A percentile compares a stretch with the other conserved stretches of the same genome.
Conservation (phyloP, 768 basidiomycete species). For the Asterophora parasitica region DNA sequence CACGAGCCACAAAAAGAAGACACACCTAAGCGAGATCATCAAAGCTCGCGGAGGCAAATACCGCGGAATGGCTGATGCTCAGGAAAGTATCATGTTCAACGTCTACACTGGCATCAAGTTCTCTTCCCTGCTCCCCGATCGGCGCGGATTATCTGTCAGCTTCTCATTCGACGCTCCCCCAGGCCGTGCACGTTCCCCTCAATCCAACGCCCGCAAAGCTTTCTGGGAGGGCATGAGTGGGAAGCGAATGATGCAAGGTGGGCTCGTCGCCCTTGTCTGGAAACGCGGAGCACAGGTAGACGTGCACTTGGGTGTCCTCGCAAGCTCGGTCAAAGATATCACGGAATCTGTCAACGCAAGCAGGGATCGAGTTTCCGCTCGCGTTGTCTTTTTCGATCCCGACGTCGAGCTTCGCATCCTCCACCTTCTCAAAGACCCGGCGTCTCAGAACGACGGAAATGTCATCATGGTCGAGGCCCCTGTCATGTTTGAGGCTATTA, state of each 20-base stretch:
- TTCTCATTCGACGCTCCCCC: slow-evolving; percentile 51
- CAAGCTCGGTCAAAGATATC: slow-evolving; percentile 40
- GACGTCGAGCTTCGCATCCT: slow-evolving; percentile 46
- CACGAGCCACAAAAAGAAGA: slow-evolving; percentile 19
- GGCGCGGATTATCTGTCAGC: slow-evolving; percentile 46
- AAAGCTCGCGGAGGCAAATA: slow-evolving; percentile 57
- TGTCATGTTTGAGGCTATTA: slow-evolving; percentile 62
- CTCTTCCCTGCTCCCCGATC: slow-evolving; percentile 39
- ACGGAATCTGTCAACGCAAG: slow-evolving; percentile 34
- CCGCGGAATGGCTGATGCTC: slow-evolving; percentile 33
- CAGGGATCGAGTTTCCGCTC: slow-evolving; percentile 35
- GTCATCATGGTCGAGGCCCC: slow-evolving; percentile 53
- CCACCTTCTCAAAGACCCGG: slow-evolving; percentile 19
- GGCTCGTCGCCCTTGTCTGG: slow-evolving; percentile 60
- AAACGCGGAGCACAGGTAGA: slow-evolving; percentile 24
- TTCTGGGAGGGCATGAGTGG: slow-evolving; percentile 63
- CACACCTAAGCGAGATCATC: slow-evolving; percentile 42
- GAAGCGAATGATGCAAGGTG: slow-evolving; percentile 56
- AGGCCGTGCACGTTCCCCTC: slow-evolving; percentile 42
- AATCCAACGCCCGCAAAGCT: slow-evolving; percentile 32
- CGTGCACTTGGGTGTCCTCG: slow-evolving; percentile 53
- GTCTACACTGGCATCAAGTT: slow-evolving; percentile 55
- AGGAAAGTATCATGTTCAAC: slow-evolving; percentile 55
- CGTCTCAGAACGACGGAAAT: slow-evolving; percentile 16
- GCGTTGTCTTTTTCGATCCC: slow-evolving; percentile 61